Percentiles rank a stretch among this genome's conserved stretches.
Conservation (phyloP, 192 early-diverging fungal species). For the Coemansia sp. region DNA sequence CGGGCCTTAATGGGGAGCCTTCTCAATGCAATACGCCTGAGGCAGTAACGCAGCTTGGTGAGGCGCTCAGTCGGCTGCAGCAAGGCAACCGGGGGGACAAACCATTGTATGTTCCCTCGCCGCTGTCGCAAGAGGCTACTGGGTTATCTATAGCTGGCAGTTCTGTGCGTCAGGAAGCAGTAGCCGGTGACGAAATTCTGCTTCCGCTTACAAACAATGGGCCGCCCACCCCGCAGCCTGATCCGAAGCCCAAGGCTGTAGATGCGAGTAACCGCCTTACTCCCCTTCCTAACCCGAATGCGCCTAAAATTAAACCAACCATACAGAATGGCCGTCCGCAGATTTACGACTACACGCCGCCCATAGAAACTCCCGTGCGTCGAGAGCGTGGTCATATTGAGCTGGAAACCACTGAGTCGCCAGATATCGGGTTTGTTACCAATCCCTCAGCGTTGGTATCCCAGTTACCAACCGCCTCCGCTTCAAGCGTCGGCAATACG, state of each 20-base stretch:
- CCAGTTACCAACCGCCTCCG: background rate
- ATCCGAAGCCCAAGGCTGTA: constrained; percentile 15
- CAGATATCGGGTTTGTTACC: constrained; percentile 48
- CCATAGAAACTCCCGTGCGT: constrained; percentile 6
- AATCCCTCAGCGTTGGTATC: constrained; percentile 40
- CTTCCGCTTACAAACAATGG: constrained; percentile 28
- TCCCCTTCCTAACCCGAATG: constrained; percentile 48
- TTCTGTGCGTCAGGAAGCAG: constrained; percentile 19
- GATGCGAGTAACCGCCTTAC: constrained; percentile 29
- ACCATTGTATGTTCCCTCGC: constrained; percentile 19
- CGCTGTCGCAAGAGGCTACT: constrained; percentile 21
- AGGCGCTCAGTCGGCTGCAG: constrained; percentile 33
- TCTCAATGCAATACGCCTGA: constrained; percentile 33
- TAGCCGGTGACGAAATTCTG: constrained; percentile 31
- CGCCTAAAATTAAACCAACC: constrained; percentile 35
- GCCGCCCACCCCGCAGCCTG: constrained; percentile 16
- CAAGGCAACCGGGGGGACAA: background rate
- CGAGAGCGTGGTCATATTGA: constrained; percentile 45
- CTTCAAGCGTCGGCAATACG: background rate
- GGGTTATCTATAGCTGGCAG: constrained; percentile 6
- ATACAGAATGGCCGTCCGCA: constrained; percentile 41
- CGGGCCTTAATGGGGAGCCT: constrained; percentile 3
- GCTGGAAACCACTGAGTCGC: constrained; percentile 39
- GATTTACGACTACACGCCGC: constrained; percentile 38
- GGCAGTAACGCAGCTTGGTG: constrained; percentile 36